phyloP scores from a whole-genome alignment of 805 yeast species.

The Lipomyces mesembrius region DNA sequence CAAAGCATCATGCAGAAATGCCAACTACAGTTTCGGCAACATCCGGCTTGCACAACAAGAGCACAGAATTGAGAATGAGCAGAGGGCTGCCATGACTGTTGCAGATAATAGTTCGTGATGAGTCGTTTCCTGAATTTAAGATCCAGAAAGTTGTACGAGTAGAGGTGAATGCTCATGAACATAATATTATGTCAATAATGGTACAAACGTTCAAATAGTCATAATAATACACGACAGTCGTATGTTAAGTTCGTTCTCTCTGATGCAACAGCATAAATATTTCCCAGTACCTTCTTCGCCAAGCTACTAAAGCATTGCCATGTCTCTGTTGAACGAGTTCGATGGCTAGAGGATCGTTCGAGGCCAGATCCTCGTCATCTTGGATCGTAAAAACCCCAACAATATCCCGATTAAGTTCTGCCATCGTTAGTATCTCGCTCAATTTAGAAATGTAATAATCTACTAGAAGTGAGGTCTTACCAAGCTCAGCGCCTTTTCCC shows the following conservation, averaged over 20 bases:
- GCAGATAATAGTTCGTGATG: background rate
- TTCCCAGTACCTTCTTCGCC: constrained; percentile 14
- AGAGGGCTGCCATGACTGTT: background rate
- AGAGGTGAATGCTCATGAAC: background rate
- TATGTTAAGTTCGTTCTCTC: background rate
- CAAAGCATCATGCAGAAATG: constrained; percentile 1
- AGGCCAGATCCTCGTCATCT: constrained; percentile 17
- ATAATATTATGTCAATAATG: background rate
- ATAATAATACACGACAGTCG: background rate
- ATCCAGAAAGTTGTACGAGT: background rate
- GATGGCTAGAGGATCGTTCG: constrained; percentile 4
- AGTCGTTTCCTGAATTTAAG: background rate
- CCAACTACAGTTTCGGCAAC: constrained; percentile 1
- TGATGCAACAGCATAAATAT: constrained; percentile 1
- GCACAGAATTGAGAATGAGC: background rate
- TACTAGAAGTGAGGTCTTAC: background rate
- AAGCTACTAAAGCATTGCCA: constrained; percentile 6
- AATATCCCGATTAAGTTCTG: constrained; percentile 7
- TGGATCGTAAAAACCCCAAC: constrained; percentile 19
- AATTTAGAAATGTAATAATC: background rate
- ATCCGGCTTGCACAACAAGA: background rate
- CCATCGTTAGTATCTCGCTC: background rate
- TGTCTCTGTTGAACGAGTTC: constrained; percentile 12
- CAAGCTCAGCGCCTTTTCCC: background rate
- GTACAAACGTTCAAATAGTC: background rate